Base-by-base conservation (phyloP, 2,329 filamentous ascomycete genomes). In the Fusarium armeniacum region DNA sequence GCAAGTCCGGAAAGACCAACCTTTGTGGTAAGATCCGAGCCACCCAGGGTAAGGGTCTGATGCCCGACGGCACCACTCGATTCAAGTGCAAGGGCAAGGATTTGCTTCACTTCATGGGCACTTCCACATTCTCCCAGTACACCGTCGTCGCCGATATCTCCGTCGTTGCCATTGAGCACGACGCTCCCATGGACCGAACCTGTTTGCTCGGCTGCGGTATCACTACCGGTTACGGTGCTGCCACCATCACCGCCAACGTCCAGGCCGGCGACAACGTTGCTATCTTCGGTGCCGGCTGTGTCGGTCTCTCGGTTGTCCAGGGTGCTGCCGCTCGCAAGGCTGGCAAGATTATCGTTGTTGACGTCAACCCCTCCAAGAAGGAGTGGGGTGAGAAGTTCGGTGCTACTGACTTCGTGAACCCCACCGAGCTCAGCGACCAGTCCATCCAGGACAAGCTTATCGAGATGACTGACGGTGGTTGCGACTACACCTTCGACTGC, bases 401-500 rank as follows among this genome's bases (percentile, higher is more conserved):
- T 71, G 96, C 94, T 33, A 98, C 96, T 20, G 88, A 98, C 82
- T 99, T 99, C 78, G 92, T 99, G 76, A 98, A 99, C 86, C 96
- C 96, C 45, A 90, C 87, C 63, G 91, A 95, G 81, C 84, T 95
- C 67, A 85, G 88, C 73, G 87, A 86, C 69, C 91, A 95, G 86
- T 93, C 88, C 64, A 92, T 98, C 74, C 93, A 97, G 76, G 93
- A 97, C 78, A 91, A 95, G 84, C 87, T 99, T 70, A 89, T 98
- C 73, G 95, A 98, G 83, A 94, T 98, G 91, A 99, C 96, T 3
- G 96, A 98, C 77, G 96, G 96, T 72, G 96, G 96, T 53, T 97
- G 94, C 80, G 96, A 99, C 85, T 98, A 98, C 86, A 99, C 96
- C 51, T 99, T 99, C 79, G 96, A 99, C 85, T 98, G 96, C 87